Evolutionary conservation across 2,329 filamentous ascomycete genomes (phyloP).

Genomic region (Simplicillium sp.): DNA sequence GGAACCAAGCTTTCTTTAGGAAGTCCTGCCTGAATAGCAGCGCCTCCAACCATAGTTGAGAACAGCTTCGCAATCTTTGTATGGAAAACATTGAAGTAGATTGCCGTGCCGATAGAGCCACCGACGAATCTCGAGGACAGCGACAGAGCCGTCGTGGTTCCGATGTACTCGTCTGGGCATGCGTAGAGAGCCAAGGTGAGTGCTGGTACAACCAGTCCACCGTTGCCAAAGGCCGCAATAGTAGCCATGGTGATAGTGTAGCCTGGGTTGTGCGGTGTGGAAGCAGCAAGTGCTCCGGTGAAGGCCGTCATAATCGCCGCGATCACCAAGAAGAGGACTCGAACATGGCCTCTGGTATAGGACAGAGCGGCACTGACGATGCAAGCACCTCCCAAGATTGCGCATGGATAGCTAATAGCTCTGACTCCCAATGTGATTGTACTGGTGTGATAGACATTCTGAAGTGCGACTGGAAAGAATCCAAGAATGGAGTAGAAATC

Average conservation of each 20-base stretch:
- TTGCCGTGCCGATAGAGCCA: neutral
- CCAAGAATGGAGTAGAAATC: neutral
- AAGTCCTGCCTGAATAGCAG: neutral
- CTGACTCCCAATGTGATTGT: neutral
- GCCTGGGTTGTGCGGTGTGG: neutral
- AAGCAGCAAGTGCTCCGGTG: neutral
- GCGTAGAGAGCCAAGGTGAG: neutral
- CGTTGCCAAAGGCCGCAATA: neutral
- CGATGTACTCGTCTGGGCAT: neutral
- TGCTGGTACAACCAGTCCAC: neutral
- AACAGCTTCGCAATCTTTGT: neutral
- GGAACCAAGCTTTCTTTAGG: neutral
- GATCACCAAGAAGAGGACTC: neutral
- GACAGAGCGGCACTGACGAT: neutral
- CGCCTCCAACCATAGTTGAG: neutral
- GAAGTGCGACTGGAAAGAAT: neutral
- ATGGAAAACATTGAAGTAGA: neutral
- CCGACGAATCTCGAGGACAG: neutral
- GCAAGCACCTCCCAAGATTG: neutral
- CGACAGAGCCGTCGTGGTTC: neutral
- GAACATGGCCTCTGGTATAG: constrained; percentile 1
- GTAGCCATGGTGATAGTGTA: neutral
- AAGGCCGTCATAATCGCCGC: neutral
- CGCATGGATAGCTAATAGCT: neutral
- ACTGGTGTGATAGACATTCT: neutral